Evolutionary conservation across 148 eudicot species (phyloP), one percentile per base, ranked within the genome.

Genomic region (Rhododendron kiyosumense): DNA sequence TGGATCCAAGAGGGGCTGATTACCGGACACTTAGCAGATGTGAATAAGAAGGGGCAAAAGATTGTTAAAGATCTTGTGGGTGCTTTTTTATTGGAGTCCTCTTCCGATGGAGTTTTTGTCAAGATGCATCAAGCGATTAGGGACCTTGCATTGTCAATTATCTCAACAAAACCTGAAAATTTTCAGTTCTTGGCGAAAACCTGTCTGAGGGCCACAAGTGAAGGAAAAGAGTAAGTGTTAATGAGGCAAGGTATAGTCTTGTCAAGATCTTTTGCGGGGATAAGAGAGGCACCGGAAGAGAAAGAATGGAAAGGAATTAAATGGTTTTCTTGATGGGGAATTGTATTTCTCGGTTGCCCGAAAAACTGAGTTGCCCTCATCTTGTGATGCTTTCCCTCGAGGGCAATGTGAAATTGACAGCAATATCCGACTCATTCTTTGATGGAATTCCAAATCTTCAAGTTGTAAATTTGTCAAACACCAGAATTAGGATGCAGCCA

Each of bases 301-400:
- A 74, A 85, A 43, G 89, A 89, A 41, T 89, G 89, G 91, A 82
- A 65, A 78, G 32, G 83, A 52, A 84, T 87, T 20, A 32, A 43
- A 61, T 85, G 79, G 83, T 87, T 5, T 87, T 83, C 78, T 84
- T 89, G 88, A 89, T 83, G 85, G 89, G 76, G 77, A 85, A 87
- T 76, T 24, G 67, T 1, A 79, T 89, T 9, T 79, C 89, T 45
- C 83, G 73, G 49, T 61, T 89, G 49, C 86, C 89, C 28, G 74
- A 79, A 54, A 80, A 51, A 65, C 87, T 80, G 34, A 34, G 8
- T 28, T 89, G 91, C 57, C 71, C 84, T 32, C 57, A 45, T 30
- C 45, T 89, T n/a, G 51, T 46, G 78, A 81, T 84, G 6, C 77
- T 89, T 74, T 79, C 86, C 65, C 89, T 89, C 46, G 89, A 89